phyloP scores from a whole-genome alignment of 345 rosid species.

The Punica granatum region DNA sequence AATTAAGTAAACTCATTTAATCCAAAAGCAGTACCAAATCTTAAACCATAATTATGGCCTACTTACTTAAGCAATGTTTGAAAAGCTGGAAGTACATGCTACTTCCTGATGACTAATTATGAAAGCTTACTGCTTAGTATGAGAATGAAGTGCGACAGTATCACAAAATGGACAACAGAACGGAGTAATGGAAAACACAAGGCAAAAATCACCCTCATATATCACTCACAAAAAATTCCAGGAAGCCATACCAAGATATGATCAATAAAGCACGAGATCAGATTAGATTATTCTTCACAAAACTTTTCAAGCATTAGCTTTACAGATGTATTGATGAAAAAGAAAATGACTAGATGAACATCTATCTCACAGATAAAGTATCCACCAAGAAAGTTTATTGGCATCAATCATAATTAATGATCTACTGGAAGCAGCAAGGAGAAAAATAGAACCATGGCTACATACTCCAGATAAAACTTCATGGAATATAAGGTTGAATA shows the following conservation, averaged over 20 bases:
- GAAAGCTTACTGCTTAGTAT: background rate
- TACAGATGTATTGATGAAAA: background rate
- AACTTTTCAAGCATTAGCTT: background rate
- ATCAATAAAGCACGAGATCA: background rate
- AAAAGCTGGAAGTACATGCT: background rate
- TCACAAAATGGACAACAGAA: background rate
- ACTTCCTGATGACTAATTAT: background rate
- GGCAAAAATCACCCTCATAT: background rate
- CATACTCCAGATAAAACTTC: background rate
- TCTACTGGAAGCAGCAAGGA: background rate
- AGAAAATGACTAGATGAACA: background rate
- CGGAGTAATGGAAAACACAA: background rate
- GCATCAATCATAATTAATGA: background rate
- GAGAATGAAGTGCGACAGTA: background rate
- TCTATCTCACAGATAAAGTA: background rate
- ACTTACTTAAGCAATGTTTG: background rate
- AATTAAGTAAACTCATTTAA: constrained; percentile 1
- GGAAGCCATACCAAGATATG: background rate
- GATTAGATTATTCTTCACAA: background rate
- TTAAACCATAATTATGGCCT: background rate
- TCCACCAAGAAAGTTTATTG: background rate
- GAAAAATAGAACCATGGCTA: background rate
- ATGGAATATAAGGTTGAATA: too few species aligned
- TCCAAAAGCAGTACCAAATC: background rate
- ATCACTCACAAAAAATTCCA: background rate